phyloP scores from a whole-genome alignment of 2,329 filamentous ascomycete species.

The Colletotrichum neosansevieriae region DNA sequence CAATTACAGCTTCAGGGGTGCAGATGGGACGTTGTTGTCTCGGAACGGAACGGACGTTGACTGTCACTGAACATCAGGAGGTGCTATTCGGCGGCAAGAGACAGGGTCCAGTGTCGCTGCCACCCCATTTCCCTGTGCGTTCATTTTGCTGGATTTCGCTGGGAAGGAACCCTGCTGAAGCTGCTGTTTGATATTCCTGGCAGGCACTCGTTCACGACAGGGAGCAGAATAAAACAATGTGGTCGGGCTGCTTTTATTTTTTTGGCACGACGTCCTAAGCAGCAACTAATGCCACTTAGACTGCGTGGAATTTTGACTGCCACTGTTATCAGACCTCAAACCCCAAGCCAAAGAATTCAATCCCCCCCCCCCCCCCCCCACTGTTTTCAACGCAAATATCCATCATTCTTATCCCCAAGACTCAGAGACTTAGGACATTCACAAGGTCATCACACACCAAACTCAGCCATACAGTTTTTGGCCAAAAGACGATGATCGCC shows the following conservation, averaged over 20 bases:
- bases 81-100: not conserved
- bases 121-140: not conserved
- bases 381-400: not conserved
- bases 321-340: not conserved
- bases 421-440: not conserved
- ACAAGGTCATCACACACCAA: not conserved
- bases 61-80: not conserved
- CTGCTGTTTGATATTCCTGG: not conserved
- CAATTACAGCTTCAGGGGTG: not conserved
- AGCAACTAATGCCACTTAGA: not conserved
- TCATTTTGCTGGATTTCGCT: not conserved
- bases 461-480: not conserved
- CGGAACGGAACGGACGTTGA: not conserved
- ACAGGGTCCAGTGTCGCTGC: not conserved
- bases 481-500: no score
- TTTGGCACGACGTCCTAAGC: not conserved
- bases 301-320: not conserved
- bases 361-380: no score
- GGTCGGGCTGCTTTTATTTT: not conserved
- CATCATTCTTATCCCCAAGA: not conserved
- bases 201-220: not conserved
- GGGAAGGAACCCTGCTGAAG: not conserved
- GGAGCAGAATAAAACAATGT: not conserved
- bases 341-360: not conserved
- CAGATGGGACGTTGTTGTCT: not conserved